Base-by-base conservation (phyloP, 371 early-diverging fungal genomes). In the Lichtheimia ramosa region DNA sequence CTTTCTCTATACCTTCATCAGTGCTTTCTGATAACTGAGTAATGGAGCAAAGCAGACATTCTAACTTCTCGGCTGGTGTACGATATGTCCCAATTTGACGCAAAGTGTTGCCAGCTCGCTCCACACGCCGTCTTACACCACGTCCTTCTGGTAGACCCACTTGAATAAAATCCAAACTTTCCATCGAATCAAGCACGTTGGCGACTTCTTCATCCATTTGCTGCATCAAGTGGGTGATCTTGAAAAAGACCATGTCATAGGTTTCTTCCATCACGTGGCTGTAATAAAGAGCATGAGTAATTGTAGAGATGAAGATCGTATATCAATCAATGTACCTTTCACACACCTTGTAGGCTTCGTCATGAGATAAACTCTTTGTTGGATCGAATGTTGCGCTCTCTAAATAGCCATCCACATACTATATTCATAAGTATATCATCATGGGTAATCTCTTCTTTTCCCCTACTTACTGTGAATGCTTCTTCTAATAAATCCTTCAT, bases 211-310 rank as follows among this genome's bases (percentile, higher is more conserved):
- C 56, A 43, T 85, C 85, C 21, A 71, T 58, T 0, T 59, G 51
- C 14, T 75, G 71, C 27, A 76, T 50, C 15, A 75, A 52, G 34
- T 74, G 72, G 0, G 81, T 76, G 56, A 85, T 75, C 43, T 75
- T 80, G 68, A 82, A 85, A 53, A 85, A 85, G 1, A 77, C 74
- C 34, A 83, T 77, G 54, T 85, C 85, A 46, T 85, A 85, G 2
- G 77, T 83, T 16, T 74, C 67, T 50, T 85, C 83, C 83, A 83
- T 80, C 14, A 85, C 61, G 54, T 81, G 68, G 46, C 77, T 80
- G 54, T 0, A 50, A 25, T 25, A 48, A 13, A 23, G 12, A 8
- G 18, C 3, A 16, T 54, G 34, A 34, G 1, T 48, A 16, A 43
- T 34, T 14, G 16, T 10, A 7, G 42, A 10, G 20, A 2, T 39